These are phyloP conservation scores for Fusarium sp. DNA, from an alignment of 2,329 filamentous ascomycete genomes.

Conservation along the genomic window DNA sequence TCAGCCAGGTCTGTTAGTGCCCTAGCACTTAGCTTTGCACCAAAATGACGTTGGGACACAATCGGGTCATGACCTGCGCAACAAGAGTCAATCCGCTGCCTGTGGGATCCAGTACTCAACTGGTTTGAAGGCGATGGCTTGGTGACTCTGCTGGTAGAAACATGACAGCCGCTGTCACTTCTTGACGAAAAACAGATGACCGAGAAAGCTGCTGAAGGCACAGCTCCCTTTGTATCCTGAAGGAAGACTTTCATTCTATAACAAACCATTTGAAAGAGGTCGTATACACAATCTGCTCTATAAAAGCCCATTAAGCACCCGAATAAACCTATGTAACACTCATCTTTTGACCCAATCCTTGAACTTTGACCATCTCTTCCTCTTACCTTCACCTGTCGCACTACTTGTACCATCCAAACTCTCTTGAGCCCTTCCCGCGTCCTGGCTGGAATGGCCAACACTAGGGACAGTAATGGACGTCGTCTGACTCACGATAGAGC, in stretches of 20 bases:
- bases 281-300: fast-evolving
- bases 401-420: neutral
- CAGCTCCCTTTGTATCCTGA: no score
- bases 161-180: no score
- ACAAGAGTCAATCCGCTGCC: neutral
- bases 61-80: neutral
- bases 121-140: no score
- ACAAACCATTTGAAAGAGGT: fast-evolving
- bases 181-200: no score
- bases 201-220: no score
- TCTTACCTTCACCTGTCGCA: neutral
- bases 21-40: neutral
- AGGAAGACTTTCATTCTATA: no score
- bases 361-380: neutral
- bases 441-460: neutral
- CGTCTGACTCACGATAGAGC: neutral
- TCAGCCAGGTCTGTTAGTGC: neutral
- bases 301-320: fast-evolving
- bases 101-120: neutral
- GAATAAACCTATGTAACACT: neutral
- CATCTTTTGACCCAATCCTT: neutral
- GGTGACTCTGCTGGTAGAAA: neutral
- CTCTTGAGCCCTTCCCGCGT: neutral
- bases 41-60: neutral
- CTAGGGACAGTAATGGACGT: conserved; percentile 7